Base-by-base conservation (phyloP, 2,329 filamentous ascomycete genomes). In the Cladorrhinum sp. region DNA sequence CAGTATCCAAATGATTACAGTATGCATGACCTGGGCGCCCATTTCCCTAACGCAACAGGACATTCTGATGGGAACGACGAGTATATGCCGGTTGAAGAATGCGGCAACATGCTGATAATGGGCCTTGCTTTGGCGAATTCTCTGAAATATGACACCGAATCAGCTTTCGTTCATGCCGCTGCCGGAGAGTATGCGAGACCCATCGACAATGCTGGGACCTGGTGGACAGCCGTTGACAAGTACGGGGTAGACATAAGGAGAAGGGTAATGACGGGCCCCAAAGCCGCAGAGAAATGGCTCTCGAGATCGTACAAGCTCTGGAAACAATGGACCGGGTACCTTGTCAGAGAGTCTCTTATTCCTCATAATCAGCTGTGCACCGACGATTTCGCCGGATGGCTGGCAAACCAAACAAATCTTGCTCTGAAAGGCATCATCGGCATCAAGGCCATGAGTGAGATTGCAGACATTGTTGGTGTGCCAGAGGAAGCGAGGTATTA, bases 1-100 rank as follows among this genome's bases (percentile, higher is more conserved):
- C 89, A 93, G 71, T 96, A 95, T 71, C 91, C 91, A 7, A 94
- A 94, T 70, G 81, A 88, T 64, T 91, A 91, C 72, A 87, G 86
- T 64, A 90, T 92, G 86, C 89, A 92, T 70, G 89, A 92, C 73
- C 77, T 92, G 24, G 89, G 89, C 1, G 73, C 82, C 0, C 85
- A 88, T 69, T 92, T 91, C 72, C 89, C 89, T 1, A 92, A 92
- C 66, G 80, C 88, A n/a, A 92, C 88, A 0, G 89, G 89, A 1
- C 89, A 92, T 69, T 72, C 80, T 16, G 86, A 89, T 69, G 88
- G 88, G 9, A 77, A 78, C 1, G 88, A 90, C 67, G 88, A 90
- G 71, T 89, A 90, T 68, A 90, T 90, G 88, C 88, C 88, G 0
- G 84, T 90, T 0, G 87, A 90, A 69, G 88, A 91, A 72, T 90